Base-by-base conservation (phyloP, 225 moss, liverwort and hornwort species). In the Straminergon stramineum region DNA sequence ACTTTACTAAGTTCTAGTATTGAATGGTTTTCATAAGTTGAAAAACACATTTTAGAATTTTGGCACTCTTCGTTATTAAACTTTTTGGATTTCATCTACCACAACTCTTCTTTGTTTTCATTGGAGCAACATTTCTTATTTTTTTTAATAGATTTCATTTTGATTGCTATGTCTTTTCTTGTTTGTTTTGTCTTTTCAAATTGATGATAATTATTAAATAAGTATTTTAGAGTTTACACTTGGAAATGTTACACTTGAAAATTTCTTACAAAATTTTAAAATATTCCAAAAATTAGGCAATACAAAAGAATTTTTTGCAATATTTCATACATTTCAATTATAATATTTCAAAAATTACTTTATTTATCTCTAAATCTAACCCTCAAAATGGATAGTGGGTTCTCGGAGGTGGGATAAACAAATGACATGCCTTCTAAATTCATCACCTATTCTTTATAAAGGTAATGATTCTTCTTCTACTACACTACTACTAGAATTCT, bases 31-130 rank as follows among this genome's bases (percentile, higher is more conserved):
- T 0, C 0, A 11, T 19, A 20, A 35, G 37, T 35, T 67, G 20
- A 67, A 67, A 2, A 35, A 22, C 12, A 69, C 7, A n/a, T 69
- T 69, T 22, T 22, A n/a, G 13, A 69, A 69, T n/a, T 69, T n/a
- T n/a, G 69, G 22, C 7, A 22, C 13, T 69, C 2, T 13, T n/a
- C 1, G 3, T 13, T 20, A n/a, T n/a, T 22, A 35, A 7, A 7
- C 2, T n/a, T 68, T 69, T n/a, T 69, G n/a, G n/a, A n/a, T 69
- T 69, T 69, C 7, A 22, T 69, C 7, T n/a, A 22, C 21, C 1
- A n/a, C 7, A 13, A n/a, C 2, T n/a, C 13, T 69, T n/a, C 5
- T 1, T 69, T 69, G 2, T n/a, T 69, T n/a, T 13, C 2, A 4
- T 69, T 69, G 4, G 13, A 69, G 3, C 11, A 67, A 35, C 20